Conservation (phyloP, 2,329 filamentous ascomycete genomes). For the Pseudogymnoascus sp. region DNA sequence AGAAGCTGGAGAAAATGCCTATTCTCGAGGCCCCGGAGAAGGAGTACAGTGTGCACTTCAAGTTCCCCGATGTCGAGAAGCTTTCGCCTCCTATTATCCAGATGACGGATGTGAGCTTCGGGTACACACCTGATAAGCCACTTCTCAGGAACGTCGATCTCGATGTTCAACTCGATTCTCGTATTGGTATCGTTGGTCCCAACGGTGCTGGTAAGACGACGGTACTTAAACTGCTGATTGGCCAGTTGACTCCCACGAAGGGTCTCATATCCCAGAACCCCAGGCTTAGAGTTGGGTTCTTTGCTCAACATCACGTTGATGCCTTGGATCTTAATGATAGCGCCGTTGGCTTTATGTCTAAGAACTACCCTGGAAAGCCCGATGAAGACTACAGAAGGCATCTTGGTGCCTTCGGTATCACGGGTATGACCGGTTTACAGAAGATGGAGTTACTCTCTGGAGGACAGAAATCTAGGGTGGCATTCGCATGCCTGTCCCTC, state of each 20-base stretch:
- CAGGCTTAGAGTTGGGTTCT: constrained; percentile 86
- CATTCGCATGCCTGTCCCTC: constrained; percentile 91
- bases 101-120: constrained; percentile 88
- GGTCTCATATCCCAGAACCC: constrained; percentile 85
- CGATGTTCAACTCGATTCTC: constrained; percentile 94
- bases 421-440: constrained; percentile 90
- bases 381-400: constrained; percentile 97
- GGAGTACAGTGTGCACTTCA: constrained; percentile 94
- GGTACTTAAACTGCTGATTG: constrained; percentile 93
- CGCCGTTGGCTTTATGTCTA: constrained; percentile 94
- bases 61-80: constrained; percentile 96
- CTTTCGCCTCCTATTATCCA: constrained; percentile 95
- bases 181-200: constrained; percentile 97
- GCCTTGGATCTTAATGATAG: constrained; percentile 82
- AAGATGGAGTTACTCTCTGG: constrained; percentile 92
- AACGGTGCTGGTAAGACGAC: constrained; percentile 99
- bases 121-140: constrained; percentile 71
- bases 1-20: constrained; percentile 97
- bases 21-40: constrained; percentile 81
- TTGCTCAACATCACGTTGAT: constrained; percentile 97
- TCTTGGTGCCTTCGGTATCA: constrained; percentile 81
- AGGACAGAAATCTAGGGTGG: constrained; percentile 96
- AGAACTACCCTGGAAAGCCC: constrained; percentile 77
- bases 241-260: constrained; percentile 65
- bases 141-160: constrained; percentile 83